phyloP scores from a whole-genome alignment of 176 grass and related monocot species.

The Rhipidocladum racemiflorum region DNA sequence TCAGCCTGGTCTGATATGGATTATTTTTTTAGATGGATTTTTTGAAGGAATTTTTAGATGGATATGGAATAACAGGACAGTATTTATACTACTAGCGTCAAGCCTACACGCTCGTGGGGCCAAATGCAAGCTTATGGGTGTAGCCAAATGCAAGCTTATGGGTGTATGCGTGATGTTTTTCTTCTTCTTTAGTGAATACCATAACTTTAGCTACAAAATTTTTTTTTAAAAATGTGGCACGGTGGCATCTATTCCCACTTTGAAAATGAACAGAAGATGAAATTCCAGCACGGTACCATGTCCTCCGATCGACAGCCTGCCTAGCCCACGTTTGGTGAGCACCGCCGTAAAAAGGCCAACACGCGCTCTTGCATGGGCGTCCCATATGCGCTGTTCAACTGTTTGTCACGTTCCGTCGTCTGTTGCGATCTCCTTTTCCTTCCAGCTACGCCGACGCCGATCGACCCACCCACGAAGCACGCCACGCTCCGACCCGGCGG shows the following conservation, averaged over 20 bases:
- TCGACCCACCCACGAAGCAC: not conserved
- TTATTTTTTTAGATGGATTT: too few species aligned
- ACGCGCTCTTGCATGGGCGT: not conserved
- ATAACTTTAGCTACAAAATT: too few species aligned
- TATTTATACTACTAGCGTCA: too few species aligned
- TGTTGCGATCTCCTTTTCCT: not conserved
- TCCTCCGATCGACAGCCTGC: not conserved
- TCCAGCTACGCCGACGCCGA: not conserved
- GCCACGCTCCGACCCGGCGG: not conserved
- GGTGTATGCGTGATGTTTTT: too few species aligned
- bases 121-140: too few species aligned
- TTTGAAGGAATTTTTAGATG: too few species aligned
- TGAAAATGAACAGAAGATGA: not conserved
- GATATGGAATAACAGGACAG: too few species aligned
- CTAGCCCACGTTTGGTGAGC: not conserved
- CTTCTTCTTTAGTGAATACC: too few species aligned
- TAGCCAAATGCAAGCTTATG: too few species aligned
- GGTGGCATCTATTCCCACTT: too few species aligned
- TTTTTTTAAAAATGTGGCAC: too few species aligned
- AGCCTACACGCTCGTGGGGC: too few species aligned
- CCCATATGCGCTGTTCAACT: not conserved
- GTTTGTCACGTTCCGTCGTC: conserved; percentile 20
- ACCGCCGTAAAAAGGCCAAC: not conserved
- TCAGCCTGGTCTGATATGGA: not conserved
- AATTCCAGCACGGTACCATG: not conserved